Percentiles rank a stretch among this genome's conserved stretches.
These are phyloP conservation scores for Pleurotus tuber-regium DNA, from an alignment of 768 basidiomycete genomes.

Conservation along the genomic window DNA sequence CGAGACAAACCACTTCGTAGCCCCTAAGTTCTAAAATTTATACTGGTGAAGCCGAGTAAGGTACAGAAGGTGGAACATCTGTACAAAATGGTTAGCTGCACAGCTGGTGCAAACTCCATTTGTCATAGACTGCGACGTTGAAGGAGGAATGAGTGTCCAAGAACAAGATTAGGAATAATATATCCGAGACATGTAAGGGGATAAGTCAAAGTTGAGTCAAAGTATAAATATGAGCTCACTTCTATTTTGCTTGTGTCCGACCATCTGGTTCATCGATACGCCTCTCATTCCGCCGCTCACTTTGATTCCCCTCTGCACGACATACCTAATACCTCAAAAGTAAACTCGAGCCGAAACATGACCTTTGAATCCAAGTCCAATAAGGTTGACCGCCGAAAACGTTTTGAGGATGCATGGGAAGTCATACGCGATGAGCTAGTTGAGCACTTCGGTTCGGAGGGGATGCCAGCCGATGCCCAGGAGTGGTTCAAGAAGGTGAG, in stretches of 20 bases:
- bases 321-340: background rate
- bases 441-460: conserved; percentile 58
- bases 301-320: background rate
- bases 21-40: too few relatives aligned
- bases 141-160: too few relatives aligned
- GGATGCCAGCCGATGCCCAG: conserved; percentile 81
- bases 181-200: conserved; percentile 7
- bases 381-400: conserved; percentile 48
- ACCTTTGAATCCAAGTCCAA: background rate
- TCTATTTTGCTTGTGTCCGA: background rate
- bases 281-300: background rate
- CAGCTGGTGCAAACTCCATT: too few relatives aligned
- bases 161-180: too few relatives aligned
- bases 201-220: background rate
- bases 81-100: too few relatives aligned
- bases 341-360: background rate
- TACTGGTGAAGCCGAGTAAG: too few relatives aligned
- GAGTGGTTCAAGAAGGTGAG: conserved; percentile 83
- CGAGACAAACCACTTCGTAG: background rate
- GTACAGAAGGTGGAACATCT: too few relatives aligned
- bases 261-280: background rate
- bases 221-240: conserved; percentile 8
- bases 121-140: too few relatives aligned
- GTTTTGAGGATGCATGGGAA: conserved; percentile 74
- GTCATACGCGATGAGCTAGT: conserved; percentile 77